Percentiles rank a stretch among this genome's conserved stretches.
phyloP scores from a whole-genome alignment of 176 grass and related monocot genomes.

The Aegilops umbellulata region DNA sequence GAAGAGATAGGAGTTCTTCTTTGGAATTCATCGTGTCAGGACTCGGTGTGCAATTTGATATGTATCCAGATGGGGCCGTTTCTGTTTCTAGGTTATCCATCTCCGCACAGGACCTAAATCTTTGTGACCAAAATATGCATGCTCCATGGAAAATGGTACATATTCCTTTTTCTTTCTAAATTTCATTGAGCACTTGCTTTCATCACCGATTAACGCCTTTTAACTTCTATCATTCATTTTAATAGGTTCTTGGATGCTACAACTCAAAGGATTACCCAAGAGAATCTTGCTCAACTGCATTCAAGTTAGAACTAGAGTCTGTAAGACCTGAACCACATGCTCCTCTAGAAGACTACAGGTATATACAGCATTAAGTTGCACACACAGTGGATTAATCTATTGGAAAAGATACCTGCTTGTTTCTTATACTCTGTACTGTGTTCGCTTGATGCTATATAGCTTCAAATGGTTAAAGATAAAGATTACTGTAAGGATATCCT shows the following conservation, averaged over 20 bases:
- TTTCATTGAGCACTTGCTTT: slow-evolving; percentile 23
- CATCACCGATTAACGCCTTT: slow-evolving; percentile 22
- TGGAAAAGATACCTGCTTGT: neutral
- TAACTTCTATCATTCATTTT: slow-evolving; percentile 23
- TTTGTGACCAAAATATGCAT: slow-evolving; percentile 76
- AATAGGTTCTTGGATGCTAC: slow-evolving; percentile 88
- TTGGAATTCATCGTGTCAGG: slow-evolving; percentile 70
- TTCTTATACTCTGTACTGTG: neutral
- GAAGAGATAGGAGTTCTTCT: slow-evolving; percentile 61
- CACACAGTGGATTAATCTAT: slow-evolving; percentile 8
- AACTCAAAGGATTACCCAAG: slow-evolving; percentile 81
- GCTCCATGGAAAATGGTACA: slow-evolving; percentile 97
- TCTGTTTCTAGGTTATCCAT: slow-evolving; percentile 66
- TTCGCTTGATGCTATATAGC: neutral
- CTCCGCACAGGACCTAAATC: slow-evolving; percentile 63
- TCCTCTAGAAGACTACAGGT: slow-evolving; percentile 99
- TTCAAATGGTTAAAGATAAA: slow-evolving; percentile 16
- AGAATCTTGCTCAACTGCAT: slow-evolving; percentile 84
- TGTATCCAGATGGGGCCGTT: slow-evolving; percentile 90
- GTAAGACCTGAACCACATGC: slow-evolving; percentile 75
- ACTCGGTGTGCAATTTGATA: slow-evolving; percentile 69
- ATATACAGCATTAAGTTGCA: neutral
- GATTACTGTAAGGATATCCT: neutral
- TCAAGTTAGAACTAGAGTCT: slow-evolving; percentile 79
- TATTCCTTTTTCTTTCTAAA: neutral